Evolutionary conservation across 805 yeast species (phyloP).

Genomic region (Hanseniaspora thailandica): DNA sequence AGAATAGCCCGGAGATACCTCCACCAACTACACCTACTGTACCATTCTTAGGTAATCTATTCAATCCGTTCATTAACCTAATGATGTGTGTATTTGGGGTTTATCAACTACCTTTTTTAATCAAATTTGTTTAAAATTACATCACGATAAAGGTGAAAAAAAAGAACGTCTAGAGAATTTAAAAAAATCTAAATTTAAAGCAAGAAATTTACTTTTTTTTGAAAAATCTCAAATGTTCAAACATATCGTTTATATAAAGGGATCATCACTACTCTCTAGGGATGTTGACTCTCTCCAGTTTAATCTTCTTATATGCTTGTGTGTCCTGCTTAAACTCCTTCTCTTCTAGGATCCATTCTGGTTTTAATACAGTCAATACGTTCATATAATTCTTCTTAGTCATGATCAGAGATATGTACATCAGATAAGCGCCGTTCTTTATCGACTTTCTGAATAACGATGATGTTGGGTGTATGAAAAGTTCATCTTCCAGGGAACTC

Average conservation of each 20-base stretch:
- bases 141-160: background rate
- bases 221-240: too few species aligned
- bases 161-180: background rate
- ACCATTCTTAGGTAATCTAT: constrained; percentile 25
- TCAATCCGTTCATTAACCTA: background rate
- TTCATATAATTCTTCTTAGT: constrained; percentile 90
- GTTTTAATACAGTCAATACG: constrained; percentile 69
- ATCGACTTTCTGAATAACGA: constrained; percentile 39
- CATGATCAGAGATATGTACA: constrained; percentile 69
- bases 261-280: background rate
- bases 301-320: constrained; percentile 7
- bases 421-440: constrained; percentile 55
- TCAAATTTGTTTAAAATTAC: background rate
- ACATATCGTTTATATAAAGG: background rate
- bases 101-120: too few species aligned
- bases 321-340: constrained; percentile 8
- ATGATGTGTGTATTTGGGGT: background rate
- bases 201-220: too few species aligned
- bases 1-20: constrained; percentile 78
- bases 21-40: constrained; percentile 69
- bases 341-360: constrained; percentile 58
- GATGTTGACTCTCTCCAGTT: constrained; percentile 7
- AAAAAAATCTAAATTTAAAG: too few species aligned
- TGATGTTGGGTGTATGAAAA: constrained; percentile 80
- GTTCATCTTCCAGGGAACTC: constrained; percentile 35